Conservation (phyloP, 345 rosid species). For the Clausena lansium region DNA sequence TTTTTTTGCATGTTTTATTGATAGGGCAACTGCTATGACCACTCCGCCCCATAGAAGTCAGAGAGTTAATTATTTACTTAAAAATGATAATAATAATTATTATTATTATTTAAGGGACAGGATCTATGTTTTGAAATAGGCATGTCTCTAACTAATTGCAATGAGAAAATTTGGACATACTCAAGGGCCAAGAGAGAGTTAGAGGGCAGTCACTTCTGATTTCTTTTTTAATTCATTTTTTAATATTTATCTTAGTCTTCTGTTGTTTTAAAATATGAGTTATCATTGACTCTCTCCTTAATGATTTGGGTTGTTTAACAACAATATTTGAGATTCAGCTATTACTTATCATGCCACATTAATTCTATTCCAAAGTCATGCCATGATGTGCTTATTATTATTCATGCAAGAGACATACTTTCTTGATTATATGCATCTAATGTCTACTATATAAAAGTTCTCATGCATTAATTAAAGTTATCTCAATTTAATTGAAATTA, state of each 20-base stretch:
- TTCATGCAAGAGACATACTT: neutral
- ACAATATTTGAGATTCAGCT: neutral
- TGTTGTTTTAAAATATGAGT: neutral
- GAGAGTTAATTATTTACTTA: neutral
- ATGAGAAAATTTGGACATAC: neutral
- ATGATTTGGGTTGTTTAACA: slow-evolving; percentile 12
- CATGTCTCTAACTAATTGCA: neutral
- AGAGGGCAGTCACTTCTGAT: neutral
- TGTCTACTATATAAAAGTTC: too few relatives aligned
- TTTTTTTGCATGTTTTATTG: neutral
- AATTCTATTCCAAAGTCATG: neutral
- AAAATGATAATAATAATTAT: neutral
- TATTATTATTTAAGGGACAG: too few relatives aligned
- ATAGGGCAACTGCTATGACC: neutral
- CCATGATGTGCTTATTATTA: too few relatives aligned
- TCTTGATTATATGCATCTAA: too few relatives aligned
- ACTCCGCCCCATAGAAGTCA: slow-evolving; percentile 6
- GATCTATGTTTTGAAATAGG: slow-evolving; percentile 1
- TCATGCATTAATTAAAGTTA: too few relatives aligned
- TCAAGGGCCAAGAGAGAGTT: neutral
- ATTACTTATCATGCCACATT: too few relatives aligned
- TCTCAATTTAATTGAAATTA: neutral
- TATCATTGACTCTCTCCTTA: neutral
- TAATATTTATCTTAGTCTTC: neutral
- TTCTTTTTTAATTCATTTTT: neutral